Conservation (phyloP, 805 yeast genomes). For the Wickerhamomyces subpelliculosus region DNA sequence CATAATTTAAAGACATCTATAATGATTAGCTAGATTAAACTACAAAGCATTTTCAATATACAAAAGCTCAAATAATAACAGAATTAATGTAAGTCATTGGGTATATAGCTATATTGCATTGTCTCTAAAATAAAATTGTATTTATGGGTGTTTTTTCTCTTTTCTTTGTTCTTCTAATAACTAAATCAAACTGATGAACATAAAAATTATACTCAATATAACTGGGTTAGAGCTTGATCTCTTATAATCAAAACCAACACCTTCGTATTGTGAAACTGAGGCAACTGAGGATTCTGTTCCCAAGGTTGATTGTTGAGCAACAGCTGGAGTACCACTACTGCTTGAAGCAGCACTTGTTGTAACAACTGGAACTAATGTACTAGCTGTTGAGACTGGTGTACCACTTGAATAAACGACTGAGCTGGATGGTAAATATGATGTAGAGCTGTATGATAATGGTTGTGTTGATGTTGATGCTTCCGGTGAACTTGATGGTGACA, state of each 20-base stretch:
- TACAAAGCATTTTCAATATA: background rate
- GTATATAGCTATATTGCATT: too few relatives aligned
- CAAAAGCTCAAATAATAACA: background rate
- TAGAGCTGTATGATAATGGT: too few relatives aligned
- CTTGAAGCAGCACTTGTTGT: conserved; percentile 2
- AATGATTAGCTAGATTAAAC: background rate
- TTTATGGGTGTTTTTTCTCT: too few relatives aligned
- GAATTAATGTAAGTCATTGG: too few relatives aligned
- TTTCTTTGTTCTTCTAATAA: background rate
- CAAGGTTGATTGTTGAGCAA: background rate
- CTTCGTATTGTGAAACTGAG: conserved; percentile 5
- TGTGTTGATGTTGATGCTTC: too few relatives aligned
- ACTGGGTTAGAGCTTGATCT: background rate
- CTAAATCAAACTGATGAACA: background rate
- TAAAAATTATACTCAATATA: background rate
- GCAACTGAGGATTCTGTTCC: background rate
- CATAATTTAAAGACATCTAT: conserved; percentile 3
- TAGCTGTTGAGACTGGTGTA: background rate
- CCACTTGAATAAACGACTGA: background rate
- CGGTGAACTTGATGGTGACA: too few relatives aligned
- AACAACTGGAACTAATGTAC: background rate
- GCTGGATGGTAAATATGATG: too few relatives aligned
- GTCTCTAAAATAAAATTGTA: too few relatives aligned
- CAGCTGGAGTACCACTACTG: conserved; percentile 5
- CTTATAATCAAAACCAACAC: conserved; percentile 5